phyloP scores from a whole-genome alignment of 2,329 filamentous ascomycete species.

The Paecilomyces fulvus region DNA sequence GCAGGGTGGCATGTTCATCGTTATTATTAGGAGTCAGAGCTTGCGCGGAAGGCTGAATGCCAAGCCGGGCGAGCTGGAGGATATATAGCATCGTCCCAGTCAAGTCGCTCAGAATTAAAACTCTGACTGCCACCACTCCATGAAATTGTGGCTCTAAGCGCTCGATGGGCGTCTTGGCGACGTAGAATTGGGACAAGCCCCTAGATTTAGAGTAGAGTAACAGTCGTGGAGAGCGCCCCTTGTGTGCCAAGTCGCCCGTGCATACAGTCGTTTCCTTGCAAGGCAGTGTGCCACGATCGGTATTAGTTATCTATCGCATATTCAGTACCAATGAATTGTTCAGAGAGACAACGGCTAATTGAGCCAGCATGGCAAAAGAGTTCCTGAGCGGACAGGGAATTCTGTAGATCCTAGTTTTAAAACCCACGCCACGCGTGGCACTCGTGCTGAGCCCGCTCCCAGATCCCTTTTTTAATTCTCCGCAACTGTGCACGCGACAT shows the following conservation, averaged over 20 bases:
- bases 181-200: neutral
- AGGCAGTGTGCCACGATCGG: neutral
- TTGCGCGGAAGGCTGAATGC: neutral
- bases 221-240: neutral
- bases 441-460: neutral
- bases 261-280: neutral
- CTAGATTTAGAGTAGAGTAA: neutral
- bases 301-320: neutral
- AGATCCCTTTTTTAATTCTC: neutral
- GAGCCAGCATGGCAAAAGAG: neutral
- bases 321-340: neutral
- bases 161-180: neutral
- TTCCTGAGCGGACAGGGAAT: neutral
- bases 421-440: neutral
- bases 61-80: neutral
- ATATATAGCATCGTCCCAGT: neutral
- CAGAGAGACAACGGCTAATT: neutral
- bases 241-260: neutral
- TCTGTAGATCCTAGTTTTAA: neutral
- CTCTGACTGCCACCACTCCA: neutral
- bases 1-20: neutral
- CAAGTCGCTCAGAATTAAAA: no score
- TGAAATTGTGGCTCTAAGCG: neutral
- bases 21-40: neutral
- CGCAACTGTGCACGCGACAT: slow-evolving; percentile 3